Percentiles rank a stretch among this genome's conserved stretches.
Evolutionary conservation across 768 basidiomycete genomes (phyloP).

Genomic region (Auricularia heimuer): DNA sequence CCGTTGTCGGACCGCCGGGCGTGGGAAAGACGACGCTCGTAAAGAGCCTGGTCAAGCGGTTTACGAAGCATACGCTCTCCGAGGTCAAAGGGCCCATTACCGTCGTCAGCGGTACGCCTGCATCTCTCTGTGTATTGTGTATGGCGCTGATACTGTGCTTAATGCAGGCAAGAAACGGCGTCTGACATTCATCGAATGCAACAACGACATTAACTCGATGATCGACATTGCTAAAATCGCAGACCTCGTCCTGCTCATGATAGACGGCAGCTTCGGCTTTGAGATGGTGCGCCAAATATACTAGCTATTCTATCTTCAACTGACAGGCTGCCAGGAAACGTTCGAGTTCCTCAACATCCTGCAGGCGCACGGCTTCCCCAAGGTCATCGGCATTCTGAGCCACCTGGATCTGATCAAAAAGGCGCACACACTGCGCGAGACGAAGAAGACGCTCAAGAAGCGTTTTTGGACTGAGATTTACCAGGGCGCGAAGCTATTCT

Average conservation of each 20-base stretch:
- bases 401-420: constrained; percentile 98
- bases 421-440: constrained; percentile 68
- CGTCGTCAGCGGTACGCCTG: constrained; percentile 55
- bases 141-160: neutral
- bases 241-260: constrained; percentile 92
- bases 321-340: constrained; percentile 58
- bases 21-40: constrained; percentile 94
- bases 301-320: neutral
- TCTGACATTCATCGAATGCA: constrained; percentile 95
- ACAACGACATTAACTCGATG: constrained; percentile 96
- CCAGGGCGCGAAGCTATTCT: constrained; percentile 96
- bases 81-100: constrained; percentile 92
- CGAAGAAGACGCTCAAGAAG: constrained; percentile 92
- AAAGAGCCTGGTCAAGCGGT: constrained; percentile 81
- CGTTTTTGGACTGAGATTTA: constrained; percentile 99
- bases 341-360: constrained; percentile 98
- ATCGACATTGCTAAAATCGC: constrained; percentile 96
- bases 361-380: constrained; percentile 95
- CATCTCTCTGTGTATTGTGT: neutral
- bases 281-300: constrained; percentile 71
- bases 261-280: constrained; percentile 95
- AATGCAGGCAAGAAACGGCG: constrained; percentile 66
- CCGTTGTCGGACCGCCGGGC: constrained; percentile 91
- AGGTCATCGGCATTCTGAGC: constrained; percentile 92
- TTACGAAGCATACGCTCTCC: constrained; percentile 86